Percentiles rank a stretch among this genome's conserved stretches.
Evolutionary conservation across 2,329 filamentous ascomycete genomes (phyloP).

Genomic region (Aspergillus phoenicis): DNA sequence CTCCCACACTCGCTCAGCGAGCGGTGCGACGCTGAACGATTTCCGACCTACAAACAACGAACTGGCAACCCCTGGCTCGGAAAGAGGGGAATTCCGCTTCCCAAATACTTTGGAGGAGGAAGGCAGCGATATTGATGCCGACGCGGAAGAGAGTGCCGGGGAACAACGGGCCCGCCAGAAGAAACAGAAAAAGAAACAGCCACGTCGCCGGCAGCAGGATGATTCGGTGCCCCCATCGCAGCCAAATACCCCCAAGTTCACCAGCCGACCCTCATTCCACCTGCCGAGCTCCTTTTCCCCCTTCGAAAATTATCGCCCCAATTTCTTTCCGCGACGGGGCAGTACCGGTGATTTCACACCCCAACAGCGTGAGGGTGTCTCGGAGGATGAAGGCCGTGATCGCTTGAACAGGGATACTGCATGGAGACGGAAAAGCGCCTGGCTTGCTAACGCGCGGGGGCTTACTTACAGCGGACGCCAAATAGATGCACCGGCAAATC

Average conservation of each 20-base stretch:
- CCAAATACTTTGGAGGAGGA: slow-evolving; percentile 59
- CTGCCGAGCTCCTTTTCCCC: slow-evolving; percentile 51
- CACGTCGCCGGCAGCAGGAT: slow-evolving; percentile 58
- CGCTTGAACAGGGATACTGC: slow-evolving; percentile 58
- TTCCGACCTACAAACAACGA: slow-evolving; percentile 42
- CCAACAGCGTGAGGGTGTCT: slow-evolving; percentile 66
- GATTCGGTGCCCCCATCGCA: slow-evolving; percentile 61
- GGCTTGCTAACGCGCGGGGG: slow-evolving; percentile 52
- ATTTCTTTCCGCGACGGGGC: slow-evolving; percentile 63
- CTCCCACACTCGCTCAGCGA: slow-evolving; percentile 54
- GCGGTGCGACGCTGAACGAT: slow-evolving; percentile 49
- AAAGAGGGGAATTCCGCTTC: slow-evolving; percentile 54
- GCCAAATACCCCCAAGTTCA: slow-evolving; percentile 66
- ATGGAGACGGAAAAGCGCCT: slow-evolving; percentile 63
- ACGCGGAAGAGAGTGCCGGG: slow-evolving; percentile 83
- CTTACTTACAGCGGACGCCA: slow-evolving; percentile 53
- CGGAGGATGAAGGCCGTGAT: slow-evolving; percentile 74
- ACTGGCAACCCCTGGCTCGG: slow-evolving; percentile 50
- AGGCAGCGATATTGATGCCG: slow-evolving; percentile 72
- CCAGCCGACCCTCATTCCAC: slow-evolving; percentile 42
- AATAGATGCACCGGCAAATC: slow-evolving; percentile 52
- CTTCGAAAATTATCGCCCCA: slow-evolving; percentile 49
- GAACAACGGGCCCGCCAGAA: slow-evolving; percentile 62
- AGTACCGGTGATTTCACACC: slow-evolving; percentile 63
- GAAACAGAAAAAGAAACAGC: slow-evolving; percentile 64